Evolutionary conservation across 257 asterid species (phyloP).

Genomic region (Lycium ferocissimum): DNA sequence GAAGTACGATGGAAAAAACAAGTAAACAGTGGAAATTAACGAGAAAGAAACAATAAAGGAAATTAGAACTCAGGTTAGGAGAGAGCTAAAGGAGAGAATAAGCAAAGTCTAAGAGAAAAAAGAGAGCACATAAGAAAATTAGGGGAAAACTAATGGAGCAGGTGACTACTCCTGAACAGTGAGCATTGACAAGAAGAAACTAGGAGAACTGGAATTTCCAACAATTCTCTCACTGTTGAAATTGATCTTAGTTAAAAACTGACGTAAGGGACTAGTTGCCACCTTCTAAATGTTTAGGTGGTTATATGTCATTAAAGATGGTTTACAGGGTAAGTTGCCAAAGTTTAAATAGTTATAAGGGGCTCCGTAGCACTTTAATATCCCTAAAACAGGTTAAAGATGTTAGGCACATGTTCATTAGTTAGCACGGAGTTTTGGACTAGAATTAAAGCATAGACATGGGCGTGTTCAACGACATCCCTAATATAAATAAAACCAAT

Average conservation of each 20-base stretch:
- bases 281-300: not conserved
- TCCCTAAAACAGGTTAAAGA: not conserved
- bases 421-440: not conserved
- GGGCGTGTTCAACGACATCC: not conserved
- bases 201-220: not conserved
- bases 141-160: constrained; percentile 11
- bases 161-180: not conserved
- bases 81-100: not conserved
- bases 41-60: not conserved
- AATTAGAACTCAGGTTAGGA: not conserved
- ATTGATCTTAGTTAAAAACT: not conserved
- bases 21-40: not conserved
- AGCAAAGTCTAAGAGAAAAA: not conserved
- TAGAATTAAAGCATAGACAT: constrained; percentile 1
- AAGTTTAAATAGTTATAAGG: not conserved
- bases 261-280: not conserved
- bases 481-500: constrained; percentile 11
- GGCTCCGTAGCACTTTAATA: not conserved
- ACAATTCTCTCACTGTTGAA: not conserved
- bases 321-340: not conserved
- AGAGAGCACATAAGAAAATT: not conserved
- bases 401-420: not conserved
- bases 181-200: not conserved
- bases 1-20: not conserved
- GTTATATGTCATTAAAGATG: constrained; percentile 2